These are phyloP conservation scores for Bipolaris zeicola DNA, from an alignment of 2,329 filamentous ascomycete genomes.

Conservation along the genomic window DNA sequence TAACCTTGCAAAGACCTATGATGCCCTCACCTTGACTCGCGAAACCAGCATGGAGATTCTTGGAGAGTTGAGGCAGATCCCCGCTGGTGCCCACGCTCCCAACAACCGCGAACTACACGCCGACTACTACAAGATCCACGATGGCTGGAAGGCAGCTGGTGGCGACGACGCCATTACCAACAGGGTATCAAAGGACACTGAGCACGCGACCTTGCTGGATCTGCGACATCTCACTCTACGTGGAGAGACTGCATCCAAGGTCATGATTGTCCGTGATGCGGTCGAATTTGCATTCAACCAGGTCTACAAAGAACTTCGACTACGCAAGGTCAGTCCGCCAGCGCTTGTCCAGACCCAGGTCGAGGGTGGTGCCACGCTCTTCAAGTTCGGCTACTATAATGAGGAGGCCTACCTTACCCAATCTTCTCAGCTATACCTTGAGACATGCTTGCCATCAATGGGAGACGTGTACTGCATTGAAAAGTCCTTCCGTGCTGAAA, in stretches of 20 bases:
- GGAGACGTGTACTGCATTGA: conserved; percentile 98
- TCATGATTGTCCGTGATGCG: conserved; percentile 84
- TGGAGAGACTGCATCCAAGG: conserved; percentile 79
- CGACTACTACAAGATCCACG: conserved; percentile 79
- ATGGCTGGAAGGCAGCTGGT: conserved; percentile 73
- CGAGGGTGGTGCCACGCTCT: conserved; percentile 89
- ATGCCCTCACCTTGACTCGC: conserved; percentile 81
- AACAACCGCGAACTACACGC: conserved; percentile 87
- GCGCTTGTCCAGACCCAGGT: conserved; percentile 95
- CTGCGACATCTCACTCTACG: conserved; percentile 84
- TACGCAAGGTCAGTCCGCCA: conserved; percentile 85
- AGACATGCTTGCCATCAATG: conserved; percentile 87
- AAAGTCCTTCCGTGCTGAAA: conserved; percentile 98
- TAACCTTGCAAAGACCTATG: conserved; percentile 87
- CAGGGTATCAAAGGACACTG: conserved; percentile 70
- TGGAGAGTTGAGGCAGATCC: conserved; percentile 83
- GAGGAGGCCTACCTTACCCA: conserved; percentile 94
- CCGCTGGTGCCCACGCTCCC: conserved; percentile 76
- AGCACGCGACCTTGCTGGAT: conserved; percentile 77
- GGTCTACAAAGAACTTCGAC: conserved; percentile 75
- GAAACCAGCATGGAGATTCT: conserved; percentile 86
- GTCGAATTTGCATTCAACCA: conserved; percentile 81
- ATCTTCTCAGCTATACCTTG: conserved; percentile 95
- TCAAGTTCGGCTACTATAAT: conserved; percentile 86
- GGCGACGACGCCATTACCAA: conserved; percentile 93